Conservation (phyloP, 257 asterid genomes). For the Buddleja alternifolia region DNA sequence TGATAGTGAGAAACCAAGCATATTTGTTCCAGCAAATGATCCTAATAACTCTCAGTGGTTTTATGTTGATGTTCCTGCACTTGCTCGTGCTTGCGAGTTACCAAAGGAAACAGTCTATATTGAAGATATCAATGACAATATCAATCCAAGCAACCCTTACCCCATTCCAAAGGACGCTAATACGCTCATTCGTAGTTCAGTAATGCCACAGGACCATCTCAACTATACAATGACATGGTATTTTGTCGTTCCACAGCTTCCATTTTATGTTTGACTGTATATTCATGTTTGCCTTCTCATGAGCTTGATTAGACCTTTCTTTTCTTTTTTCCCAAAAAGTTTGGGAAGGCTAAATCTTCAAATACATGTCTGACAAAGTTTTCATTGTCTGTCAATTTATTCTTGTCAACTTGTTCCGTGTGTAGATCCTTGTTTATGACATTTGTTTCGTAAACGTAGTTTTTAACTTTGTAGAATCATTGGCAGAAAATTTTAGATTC, state of each 20-base stretch:
- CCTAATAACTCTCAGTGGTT: slow-evolving; percentile 85
- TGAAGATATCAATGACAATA: slow-evolving; percentile 73
- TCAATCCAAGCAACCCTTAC: slow-evolving; percentile 80
- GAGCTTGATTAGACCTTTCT: slow-evolving; percentile 6
- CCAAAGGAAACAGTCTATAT: slow-evolving; percentile 72
- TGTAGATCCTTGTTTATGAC: background rate
- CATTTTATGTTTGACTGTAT: slow-evolving; percentile 12
- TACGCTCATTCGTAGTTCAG: slow-evolving; percentile 74
- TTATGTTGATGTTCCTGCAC: slow-evolving; percentile 84
- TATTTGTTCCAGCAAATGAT: slow-evolving; percentile 96
- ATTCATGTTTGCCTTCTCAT: slow-evolving; percentile 5
- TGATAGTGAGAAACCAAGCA: slow-evolving; percentile 90
- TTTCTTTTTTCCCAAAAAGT: background rate
- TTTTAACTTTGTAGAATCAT: background rate
- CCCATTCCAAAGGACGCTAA: slow-evolving; percentile 83
- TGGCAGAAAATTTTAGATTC: background rate
- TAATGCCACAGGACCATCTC: slow-evolving; percentile 96
- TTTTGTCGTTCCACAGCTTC: slow-evolving; percentile 18
- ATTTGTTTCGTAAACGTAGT: background rate
- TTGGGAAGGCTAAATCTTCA: background rate
- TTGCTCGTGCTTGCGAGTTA: slow-evolving; percentile 78
- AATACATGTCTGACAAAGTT: background rate
- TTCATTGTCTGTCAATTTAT: slow-evolving; percentile 13
- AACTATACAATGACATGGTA: slow-evolving; percentile 92
- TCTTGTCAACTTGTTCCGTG: no score